Percentiles rank a stretch among this genome's conserved stretches.
Evolutionary conservation across 371 early-diverging fungal genomes (phyloP).

Genomic region (Sporodiniella umbellata): DNA sequence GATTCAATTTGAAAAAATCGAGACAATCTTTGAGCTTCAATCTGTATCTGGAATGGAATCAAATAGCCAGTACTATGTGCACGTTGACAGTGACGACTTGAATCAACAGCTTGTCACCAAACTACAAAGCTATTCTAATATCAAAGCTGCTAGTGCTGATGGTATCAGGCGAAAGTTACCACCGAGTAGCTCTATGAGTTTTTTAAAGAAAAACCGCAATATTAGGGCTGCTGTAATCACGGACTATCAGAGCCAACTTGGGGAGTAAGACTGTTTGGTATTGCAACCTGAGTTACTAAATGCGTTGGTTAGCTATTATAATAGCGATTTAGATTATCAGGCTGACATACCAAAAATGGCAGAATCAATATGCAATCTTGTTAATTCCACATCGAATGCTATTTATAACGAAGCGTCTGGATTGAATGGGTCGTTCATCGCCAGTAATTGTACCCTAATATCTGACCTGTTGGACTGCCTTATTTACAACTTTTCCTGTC

Average conservation of each 20-base stretch:
- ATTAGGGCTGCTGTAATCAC: slow-evolving; percentile 67
- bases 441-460: slow-evolving; percentile 51
- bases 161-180: slow-evolving; percentile 59
- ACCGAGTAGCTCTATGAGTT: slow-evolving; percentile 76
- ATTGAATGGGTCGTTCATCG: slow-evolving; percentile 35
- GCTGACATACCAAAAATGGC: slow-evolving; percentile 23
- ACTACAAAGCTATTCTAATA: slow-evolving; percentile 6
- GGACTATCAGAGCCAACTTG: slow-evolving; percentile 53
- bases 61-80: slow-evolving; percentile 32
- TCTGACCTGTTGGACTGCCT: slow-evolving; percentile 62
- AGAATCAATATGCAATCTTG: slow-evolving; percentile 60
- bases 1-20: slow-evolving; percentile 64
- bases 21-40: slow-evolving; percentile 52
- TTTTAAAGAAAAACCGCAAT: slow-evolving; percentile 52
- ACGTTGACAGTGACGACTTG: slow-evolving; percentile 39
- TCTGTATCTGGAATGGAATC: slow-evolving; percentile 36
- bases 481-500: slow-evolving; percentile 63
- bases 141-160: slow-evolving; percentile 45
- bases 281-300: neutral
- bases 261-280: slow-evolving; percentile 30
- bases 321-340: slow-evolving; percentile 62
- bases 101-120: slow-evolving; percentile 17
- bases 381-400: slow-evolving; percentile 49
- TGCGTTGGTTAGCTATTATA: slow-evolving; percentile 52
- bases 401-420: slow-evolving; percentile 48